Evolutionary conservation across 768 basidiomycete genomes (phyloP), one percentile per base, ranked within the genome.

Genomic region (Lentinula aciculospora): DNA sequence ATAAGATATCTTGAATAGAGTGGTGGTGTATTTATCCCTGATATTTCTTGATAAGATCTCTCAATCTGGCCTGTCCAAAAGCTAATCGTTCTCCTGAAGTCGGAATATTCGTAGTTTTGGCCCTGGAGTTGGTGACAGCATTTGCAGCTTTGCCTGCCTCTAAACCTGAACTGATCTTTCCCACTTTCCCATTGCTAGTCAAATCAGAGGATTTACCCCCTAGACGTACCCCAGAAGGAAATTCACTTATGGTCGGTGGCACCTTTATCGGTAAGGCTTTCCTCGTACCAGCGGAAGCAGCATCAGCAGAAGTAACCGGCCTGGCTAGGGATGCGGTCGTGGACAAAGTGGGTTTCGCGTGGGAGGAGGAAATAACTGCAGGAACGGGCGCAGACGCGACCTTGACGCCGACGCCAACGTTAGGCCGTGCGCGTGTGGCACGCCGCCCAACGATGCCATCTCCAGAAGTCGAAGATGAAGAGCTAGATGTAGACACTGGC

Each of bases 31-130:
- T 50, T 34, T 46, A 42, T 34, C 76, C 76, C 70, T 92, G 89
- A 67, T 91, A 92, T 65, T 89, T 88, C 80, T 84, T 86, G 67
- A 92, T 92, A 60, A 92, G 73, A 70, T 91, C 89, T 57, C 88
- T 74, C 62, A 92, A 70, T 59, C 85, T 75, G 13, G 89, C 88
- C 69, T 91, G 85, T 13, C 89, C 89, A 71, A 91, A 90, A 9
- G 82, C 86, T 58, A 87, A 68, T 39, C 88, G 85, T 1, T 72
- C 72, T 34, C 63, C 59, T 17, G 63, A 59, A 36, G 66, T 10
- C 56, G 49, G 61, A 50, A 23, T 32, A 37, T 60, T 19, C 53
- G 59, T 9, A 60, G 17, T 8, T 13, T 36, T 50, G 12, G 29
- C 0, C 29, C 31, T 31, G 4, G 27, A 27, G 15, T 57, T 56